Evolutionary conservation across 176 grass and related monocot genomes (phyloP).

Genomic region (Musa schizocarpa): DNA sequence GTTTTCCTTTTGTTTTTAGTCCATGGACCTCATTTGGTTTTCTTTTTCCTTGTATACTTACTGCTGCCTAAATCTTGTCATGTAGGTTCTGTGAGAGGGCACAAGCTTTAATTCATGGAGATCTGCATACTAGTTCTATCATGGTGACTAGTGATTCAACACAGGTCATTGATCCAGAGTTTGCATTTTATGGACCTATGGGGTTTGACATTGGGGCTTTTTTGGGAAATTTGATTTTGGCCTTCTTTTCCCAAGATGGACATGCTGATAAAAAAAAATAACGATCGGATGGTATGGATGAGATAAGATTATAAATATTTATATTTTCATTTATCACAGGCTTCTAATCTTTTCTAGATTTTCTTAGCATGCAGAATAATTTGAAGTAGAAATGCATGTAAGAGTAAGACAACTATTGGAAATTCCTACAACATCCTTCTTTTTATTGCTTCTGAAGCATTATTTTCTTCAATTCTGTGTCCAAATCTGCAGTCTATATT

Average conservation of each 20-base stretch:
- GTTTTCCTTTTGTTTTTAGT: background rate
- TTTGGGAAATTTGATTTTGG: constrained; percentile 81
- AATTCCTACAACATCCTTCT: too few species aligned
- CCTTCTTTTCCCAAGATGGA: constrained; percentile 89
- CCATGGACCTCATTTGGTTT: background rate
- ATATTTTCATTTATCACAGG: too few species aligned
- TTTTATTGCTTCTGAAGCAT: too few species aligned
- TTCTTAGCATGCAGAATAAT: constrained; percentile 3
- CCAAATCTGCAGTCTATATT: too few species aligned
- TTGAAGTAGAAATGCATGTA: too few species aligned
- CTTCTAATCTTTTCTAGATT: constrained; percentile 19
- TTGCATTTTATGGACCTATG: constrained; percentile 89
- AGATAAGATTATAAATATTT: background rate
- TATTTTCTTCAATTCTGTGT: too few species aligned
- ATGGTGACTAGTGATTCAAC: constrained; percentile 83
- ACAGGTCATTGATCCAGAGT: constrained; percentile 89
- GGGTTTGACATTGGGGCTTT: constrained; percentile 93
- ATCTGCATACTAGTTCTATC: constrained; percentile 87
- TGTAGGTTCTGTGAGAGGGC: constrained; percentile 91
- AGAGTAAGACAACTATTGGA: too few species aligned
- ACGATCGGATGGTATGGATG: constrained; percentile 62
- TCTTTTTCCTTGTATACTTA: background rate
- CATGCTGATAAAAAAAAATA: constrained; percentile 54
- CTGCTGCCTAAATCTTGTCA: background rate
- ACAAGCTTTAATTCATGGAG: constrained; percentile 90